Base-by-base conservation (phyloP, 1,284 basidiomycete species). In the Irpex sp. region DNA sequence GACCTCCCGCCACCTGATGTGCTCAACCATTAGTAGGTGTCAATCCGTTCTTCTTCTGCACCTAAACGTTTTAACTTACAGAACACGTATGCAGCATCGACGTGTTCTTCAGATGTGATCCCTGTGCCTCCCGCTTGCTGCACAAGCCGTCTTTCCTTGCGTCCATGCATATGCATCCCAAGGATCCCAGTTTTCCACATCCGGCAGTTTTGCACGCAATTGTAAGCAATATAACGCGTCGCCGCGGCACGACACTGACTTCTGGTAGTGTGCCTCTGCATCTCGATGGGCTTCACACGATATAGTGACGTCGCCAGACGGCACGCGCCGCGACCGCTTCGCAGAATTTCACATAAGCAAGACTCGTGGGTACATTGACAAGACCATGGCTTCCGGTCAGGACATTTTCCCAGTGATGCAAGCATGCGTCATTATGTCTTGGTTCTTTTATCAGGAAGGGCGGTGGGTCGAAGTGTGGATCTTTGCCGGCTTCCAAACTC, bases 401-500 rank as follows among this genome's bases (percentile, higher is more conserved):
- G 88, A 93, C 69, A 92, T 94, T 64, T 91, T 94, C 70, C 83
- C 85, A 19, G 90, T 93, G 13, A 84, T 93, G 79, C 92, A 94
- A 72, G 92, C 92, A 1, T 92, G 90, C 69, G 88, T 89, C 65
- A 78, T 94, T 31, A 81, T 94, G 33, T 92, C 89, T 1, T 94
- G 92, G 90, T 94, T 91, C 75, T 91, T 92, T 67, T 94, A 94
- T 72, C 88, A 92, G 64, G 89, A 93, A 72, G 93, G 92, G 1
- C 83, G 92, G 61, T 93, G 92, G 90, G 91, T 93, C 9, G 92
- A 94, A 75, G 89, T 94, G 4, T 95, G 92, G 92, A 89, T 93
- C 51, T 91, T 91, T 74, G 89, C 90, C 35, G 91, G 87, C 5
- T 92, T 94, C 69, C 89, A 92, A 69, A 91, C 89, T n/a, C 82